A percentile compares a stretch with the other conserved stretches of the same genome.
Evolutionary conservation across 73 alveolate genomes (phyloP).

Genomic region (Urostyla sp.): DNA sequence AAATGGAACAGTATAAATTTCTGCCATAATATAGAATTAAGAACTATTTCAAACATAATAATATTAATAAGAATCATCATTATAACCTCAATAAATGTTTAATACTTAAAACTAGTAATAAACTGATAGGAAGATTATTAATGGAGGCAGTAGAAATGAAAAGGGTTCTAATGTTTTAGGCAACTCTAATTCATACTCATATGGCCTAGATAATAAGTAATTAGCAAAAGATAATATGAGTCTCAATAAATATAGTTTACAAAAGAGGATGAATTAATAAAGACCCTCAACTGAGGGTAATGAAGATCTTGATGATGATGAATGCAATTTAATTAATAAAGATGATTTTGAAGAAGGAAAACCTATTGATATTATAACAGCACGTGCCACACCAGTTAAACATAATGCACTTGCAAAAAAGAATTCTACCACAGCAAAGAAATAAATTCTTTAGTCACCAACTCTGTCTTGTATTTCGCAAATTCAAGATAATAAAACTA

Average conservation of each 20-base stretch:
- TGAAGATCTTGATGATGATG: slow-evolving; percentile 28
- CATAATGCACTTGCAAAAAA: slow-evolving; percentile 41
- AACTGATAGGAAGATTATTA: background rate
- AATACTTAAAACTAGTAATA: background rate
- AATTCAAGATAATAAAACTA: too few relatives aligned
- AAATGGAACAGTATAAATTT: background rate
- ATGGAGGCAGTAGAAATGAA: background rate
- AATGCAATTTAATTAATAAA: slow-evolving; percentile 46
- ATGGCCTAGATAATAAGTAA: background rate
- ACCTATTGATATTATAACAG: slow-evolving; percentile 35
- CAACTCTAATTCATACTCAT: too few relatives aligned
- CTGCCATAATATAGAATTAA: slow-evolving; percentile 14
- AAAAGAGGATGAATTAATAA: slow-evolving; percentile 8
- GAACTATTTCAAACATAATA: background rate
- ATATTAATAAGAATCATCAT: background rate
- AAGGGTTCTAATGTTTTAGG: too few relatives aligned
- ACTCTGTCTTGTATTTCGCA: too few relatives aligned
- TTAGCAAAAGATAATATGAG: background rate
- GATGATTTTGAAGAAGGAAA: slow-evolving; percentile 58
- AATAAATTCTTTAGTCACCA: background rate
- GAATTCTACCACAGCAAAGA: slow-evolving; percentile 38
- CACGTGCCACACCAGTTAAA: slow-evolving; percentile 52
- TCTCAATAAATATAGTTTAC: background rate
- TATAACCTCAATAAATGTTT: background rate
- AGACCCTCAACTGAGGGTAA: slow-evolving; percentile 3